Base-by-base conservation (phyloP, 371 early-diverging fungal species). In the Actinomucor elegans region DNA sequence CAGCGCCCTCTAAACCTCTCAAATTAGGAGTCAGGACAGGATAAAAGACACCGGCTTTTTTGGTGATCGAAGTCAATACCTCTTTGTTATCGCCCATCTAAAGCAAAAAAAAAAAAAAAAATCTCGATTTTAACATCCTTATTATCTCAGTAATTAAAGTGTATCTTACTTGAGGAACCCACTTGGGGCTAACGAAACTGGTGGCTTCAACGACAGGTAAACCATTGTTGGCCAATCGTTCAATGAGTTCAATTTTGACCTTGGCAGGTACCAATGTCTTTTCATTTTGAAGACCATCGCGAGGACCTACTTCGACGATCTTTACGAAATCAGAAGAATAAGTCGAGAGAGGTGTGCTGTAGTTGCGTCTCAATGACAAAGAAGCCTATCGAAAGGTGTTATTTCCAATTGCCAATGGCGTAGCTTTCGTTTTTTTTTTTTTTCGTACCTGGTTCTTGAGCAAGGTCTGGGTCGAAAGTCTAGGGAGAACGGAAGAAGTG, bases 271-370 rank as follows among this genome's bases (percentile, higher is more conserved):
- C 80, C 17, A 90, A 57, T n/a, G 79, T 70, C 61, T 90, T 91
- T 73, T 97, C 98, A 60, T 97, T 96, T 69, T 98, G 97, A n/a
- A 98, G 79, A 33, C 98, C 98, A 69, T 98, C 98, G 18, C 98
- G 81, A 5, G 98, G 97, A 0, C 96, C 94, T 9, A 96, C 96
- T 63, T 94, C 96, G 28, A 95, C 94, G 54, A 92, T 84, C 61
- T 89, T 90, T 34, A 91, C 89, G 50, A 67, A 75, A 6, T 69
- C 50, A 17, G 37, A 49, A 7, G 35, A 50, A n/a, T 50, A 50
- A 8, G 48, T 28, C 3, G 42, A 45, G 5, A 34, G 47, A 34
- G 50, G 34, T 21, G 40, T 24, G 10, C 46, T 27, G 23, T 51
- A 61, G 10, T 31, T 51, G 24, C 61, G 34, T n/a, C n/a, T n/a